Conservation (phyloP, 2,329 filamentous ascomycete species). For the Setomelanomma holmii region DNA sequence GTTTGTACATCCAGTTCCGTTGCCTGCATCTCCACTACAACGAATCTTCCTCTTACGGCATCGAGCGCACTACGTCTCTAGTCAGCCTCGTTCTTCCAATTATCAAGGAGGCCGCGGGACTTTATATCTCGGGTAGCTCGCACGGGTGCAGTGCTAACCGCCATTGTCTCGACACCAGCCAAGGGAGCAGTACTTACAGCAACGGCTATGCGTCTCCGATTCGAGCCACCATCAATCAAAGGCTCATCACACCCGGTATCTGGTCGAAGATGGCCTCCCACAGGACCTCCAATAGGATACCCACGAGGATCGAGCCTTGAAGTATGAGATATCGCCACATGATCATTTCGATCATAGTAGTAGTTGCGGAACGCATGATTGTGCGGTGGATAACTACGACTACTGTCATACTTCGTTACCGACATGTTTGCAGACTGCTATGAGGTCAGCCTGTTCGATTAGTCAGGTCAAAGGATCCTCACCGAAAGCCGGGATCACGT, state of each 20-base stretch:
- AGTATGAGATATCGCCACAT: conserved; percentile 23
- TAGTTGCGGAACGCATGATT: conserved; percentile 19
- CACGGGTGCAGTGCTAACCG: too few relatives aligned
- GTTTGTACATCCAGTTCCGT: conserved; percentile 80
- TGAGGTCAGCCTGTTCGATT: background rate
- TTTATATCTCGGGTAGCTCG: too few relatives aligned
- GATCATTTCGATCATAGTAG: conserved; percentile 33
- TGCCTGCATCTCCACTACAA: conserved; percentile 84
- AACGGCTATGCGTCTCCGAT: conserved; percentile 59
- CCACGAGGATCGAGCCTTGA: conserved; percentile 32
- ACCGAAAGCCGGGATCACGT: too few relatives aligned
- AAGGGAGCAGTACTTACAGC: conserved; percentile 39
- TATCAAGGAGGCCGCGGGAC: too few relatives aligned
- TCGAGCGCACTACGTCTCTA: conserved; percentile 72
- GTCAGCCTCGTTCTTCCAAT: too few relatives aligned
- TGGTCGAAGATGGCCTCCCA: conserved; percentile 20
- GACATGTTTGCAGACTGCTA: conserved; percentile 12
- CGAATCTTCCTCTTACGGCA: conserved; percentile 95
- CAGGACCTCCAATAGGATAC: conserved; percentile 32
- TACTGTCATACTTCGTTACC: conserved; percentile 18
- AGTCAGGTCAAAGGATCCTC: background rate
- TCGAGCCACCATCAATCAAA: conserved; percentile 44
- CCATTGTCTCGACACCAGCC: background rate
- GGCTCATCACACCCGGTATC: conserved; percentile 22
- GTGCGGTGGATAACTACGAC: conserved; percentile 24